Base-by-base conservation (phyloP, 768 basidiomycete genomes). In the Tylopilus intermedius region DNA sequence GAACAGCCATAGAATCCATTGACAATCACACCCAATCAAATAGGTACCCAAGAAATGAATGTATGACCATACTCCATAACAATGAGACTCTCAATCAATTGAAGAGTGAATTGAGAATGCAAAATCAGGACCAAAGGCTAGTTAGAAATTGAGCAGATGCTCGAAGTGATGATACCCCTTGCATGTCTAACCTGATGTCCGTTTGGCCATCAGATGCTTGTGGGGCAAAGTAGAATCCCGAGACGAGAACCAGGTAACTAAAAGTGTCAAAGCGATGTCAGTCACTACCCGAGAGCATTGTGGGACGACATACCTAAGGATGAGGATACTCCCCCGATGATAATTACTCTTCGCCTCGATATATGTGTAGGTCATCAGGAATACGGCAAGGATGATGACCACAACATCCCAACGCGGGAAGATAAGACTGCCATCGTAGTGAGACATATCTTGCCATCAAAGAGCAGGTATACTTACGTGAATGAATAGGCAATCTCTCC, bases 341-440 rank as follows among this genome's bases (percentile, higher is more conserved):
- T 99, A 99, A 71, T 98, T 98, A 61, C 89, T 90, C 75, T 88
- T 93, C n/a, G 94, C 94, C 72, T 99, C 96, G 62, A 98, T 96
- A 67, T 96, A 98, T 4, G 94, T 95, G 69, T 99, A 99, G 0
- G 96, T 98, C 79, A 99, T 82, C 57, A 98, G 71, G 79, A 98
- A 99, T 74, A 99, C 94, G 0, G 94, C 91, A 42, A 99, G 79
- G 59, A 98, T 88, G 64, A 98, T 86, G 26, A 85, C 88, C 60
- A 98, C 83, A 45, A 94, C 92, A 66, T 99, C 96, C 95, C 95
- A 99, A 59, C 94, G 84, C 0, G 96, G 96, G 80, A 99, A 96
- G 54, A 98, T 93, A 50, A 99, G 81, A 21, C 94, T 98, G 64
- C 2, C 22, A 48, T 55, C 30, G 32, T 59, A 7, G 50, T 37